phyloP scores from a whole-genome alignment of 1,139 yeast genomes.

The Hanseniaspora gamundiae region DNA sequence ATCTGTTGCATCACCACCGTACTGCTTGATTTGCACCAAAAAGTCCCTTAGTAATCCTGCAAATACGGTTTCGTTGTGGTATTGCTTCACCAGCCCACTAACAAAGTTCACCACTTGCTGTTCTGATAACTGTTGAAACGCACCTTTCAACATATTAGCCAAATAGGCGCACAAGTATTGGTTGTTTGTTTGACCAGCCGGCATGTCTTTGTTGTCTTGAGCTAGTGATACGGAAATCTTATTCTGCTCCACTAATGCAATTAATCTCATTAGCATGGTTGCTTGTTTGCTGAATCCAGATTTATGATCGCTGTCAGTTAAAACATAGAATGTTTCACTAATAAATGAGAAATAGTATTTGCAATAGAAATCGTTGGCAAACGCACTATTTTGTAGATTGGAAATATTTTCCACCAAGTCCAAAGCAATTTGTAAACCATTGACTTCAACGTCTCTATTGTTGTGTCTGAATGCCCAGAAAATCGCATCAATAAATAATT shows the following conservation, averaged over 20 bases:
- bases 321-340: constrained; percentile 82
- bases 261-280: constrained; percentile 68
- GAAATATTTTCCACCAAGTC: constrained; percentile 81
- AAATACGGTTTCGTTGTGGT: constrained; percentile 65
- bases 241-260: constrained; percentile 70
- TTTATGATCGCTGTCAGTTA: constrained; percentile 95
- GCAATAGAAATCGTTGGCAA: constrained; percentile 78
- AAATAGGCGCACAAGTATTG: constrained; percentile 70
- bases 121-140: constrained; percentile 80
- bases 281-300: constrained; percentile 90
- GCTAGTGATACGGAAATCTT: constrained; percentile 70
- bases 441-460: constrained; percentile 88
- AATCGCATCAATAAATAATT: constrained; percentile 82
- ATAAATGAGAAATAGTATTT: constrained; percentile 82
- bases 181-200: constrained; percentile 73
- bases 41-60: constrained; percentile 86
- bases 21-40: constrained; percentile 89
- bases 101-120: constrained; percentile 77
- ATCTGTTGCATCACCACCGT: constrained; percentile 87
- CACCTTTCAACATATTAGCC: constrained; percentile 68
- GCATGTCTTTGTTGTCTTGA: constrained; percentile 52
- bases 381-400: constrained; percentile 59
- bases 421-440: constrained; percentile 69
- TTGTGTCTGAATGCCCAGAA: constrained; percentile 98
- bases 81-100: constrained; percentile 60